Percentiles rank a stretch among this genome's conserved stretches.
Conservation (phyloP, 805 yeast genomes). For the Naumovozyma dairenensis region DNA sequence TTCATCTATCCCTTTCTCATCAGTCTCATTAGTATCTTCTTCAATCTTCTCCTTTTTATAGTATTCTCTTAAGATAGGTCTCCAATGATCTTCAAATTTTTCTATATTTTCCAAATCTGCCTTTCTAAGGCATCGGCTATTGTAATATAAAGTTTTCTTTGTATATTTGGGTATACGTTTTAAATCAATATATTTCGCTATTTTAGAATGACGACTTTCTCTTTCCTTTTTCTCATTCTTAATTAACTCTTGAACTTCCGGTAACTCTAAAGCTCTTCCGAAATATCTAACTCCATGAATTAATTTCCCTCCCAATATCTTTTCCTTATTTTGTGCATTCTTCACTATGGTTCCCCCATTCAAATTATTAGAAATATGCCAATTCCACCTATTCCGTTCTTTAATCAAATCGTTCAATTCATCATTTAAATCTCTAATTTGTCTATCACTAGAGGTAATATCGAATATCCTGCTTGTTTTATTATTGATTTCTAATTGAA, state of each 20-base stretch:
- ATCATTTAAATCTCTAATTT: constrained; percentile 67
- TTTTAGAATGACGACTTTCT: constrained; percentile 6
- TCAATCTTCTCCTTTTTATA: constrained; percentile 3
- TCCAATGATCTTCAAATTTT: constrained; percentile 11
- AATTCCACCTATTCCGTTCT: constrained; percentile 73
- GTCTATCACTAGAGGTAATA: constrained; percentile 43
- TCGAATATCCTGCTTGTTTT: constrained; percentile 59
- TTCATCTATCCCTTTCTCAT: background rate
- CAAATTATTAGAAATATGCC: constrained; percentile 47
- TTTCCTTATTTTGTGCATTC: constrained; percentile 4
- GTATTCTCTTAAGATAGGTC: constrained; percentile 8
- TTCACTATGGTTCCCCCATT: constrained; percentile 42
- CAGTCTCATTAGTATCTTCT: constrained; percentile 1
- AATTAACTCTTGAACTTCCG: constrained; percentile 51
- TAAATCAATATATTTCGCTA: background rate
- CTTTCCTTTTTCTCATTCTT: constrained; percentile 24
- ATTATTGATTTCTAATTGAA: constrained; percentile 53
- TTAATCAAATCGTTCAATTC: constrained; percentile 53
- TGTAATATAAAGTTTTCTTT: background rate
- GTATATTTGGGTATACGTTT: background rate
- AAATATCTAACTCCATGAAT: constrained; percentile 59
- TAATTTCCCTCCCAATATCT: constrained; percentile 17
- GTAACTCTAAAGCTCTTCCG: constrained; percentile 75
- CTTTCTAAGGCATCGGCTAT: background rate
- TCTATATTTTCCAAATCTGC: constrained; percentile 1